Base-by-base conservation (phyloP, 495 filamentous ascomycete species). In the Apiosordaria backusii region DNA sequence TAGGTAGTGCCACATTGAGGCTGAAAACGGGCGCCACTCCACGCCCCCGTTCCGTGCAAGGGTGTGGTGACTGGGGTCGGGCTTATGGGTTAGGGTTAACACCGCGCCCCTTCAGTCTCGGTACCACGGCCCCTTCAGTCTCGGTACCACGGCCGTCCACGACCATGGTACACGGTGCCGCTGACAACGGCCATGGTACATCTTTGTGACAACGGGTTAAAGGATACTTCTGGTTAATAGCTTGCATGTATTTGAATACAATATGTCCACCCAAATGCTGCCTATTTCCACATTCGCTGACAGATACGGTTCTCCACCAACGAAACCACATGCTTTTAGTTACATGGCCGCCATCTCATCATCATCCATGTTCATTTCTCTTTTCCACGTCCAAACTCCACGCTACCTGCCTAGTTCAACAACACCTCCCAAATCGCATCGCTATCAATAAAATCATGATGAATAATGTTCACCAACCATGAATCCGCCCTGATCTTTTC, bases 381-480 rank as follows among this genome's bases (percentile, higher is more conserved):
- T 18, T n/a, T 52, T 65, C 19, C 53, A 58, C 21, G 16, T 13
- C 21, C 22, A 18, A 62, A 27, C 53, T 60, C 15, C 53, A 53
- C 55, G 35, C 35, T 13, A 45, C 16, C 35, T 70, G n/a, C n/a
- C n/a, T n/a, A 77, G 21, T 71, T 61, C 22, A 79, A 54, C 54
- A 88, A 73, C 65, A 88, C 65, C 18, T 85, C 76, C 90, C 90
- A 93, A 68, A 93, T 74, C 16, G 82, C 86, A 45, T 87, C 81
- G 63, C 77, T 77, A 40, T 91, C 84, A 16, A 90, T 83, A 79
- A 87, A 97, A 53, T 89, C 87, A 73, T 97, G 93, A 65, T 92
- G 90, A 67, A 97, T 93, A 62, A 97, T 86, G 78, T 95, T 97
- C 57, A 97, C 92, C 65, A 97, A 78, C 91, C 92, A 97, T 61